Evolutionary conservation across 2,329 filamentous ascomycete genomes (phyloP).

Genomic region (Clarireedia homoeocarpa): DNA sequence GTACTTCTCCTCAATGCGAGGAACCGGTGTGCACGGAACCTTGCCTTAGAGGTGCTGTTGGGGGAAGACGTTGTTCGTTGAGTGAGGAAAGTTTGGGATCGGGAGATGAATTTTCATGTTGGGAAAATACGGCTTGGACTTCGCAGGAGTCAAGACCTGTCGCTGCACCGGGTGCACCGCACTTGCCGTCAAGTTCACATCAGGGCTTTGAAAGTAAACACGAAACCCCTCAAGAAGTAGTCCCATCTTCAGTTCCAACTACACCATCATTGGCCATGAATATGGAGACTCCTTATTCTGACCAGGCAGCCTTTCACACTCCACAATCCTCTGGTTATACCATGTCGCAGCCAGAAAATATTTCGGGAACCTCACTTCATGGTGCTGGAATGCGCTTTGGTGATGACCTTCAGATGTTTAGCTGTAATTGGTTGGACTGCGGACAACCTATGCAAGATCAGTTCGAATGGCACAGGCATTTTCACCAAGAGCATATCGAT

Average conservation of each 20-base stretch:
- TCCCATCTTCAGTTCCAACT: constrained; percentile 9
- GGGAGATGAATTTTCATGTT: constrained; percentile 5
- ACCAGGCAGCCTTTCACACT: not conserved
- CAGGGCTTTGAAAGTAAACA: not conserved
- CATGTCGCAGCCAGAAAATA: not conserved
- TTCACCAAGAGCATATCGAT: constrained; percentile 25
- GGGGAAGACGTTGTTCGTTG: constrained; percentile 8
- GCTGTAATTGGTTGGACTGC: constrained; percentile 25
- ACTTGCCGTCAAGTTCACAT: not conserved
- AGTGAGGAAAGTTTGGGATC: not conserved
- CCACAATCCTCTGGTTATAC: not conserved
- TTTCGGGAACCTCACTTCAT: not conserved
- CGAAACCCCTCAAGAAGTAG: not conserved
- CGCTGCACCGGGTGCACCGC: not conserved
- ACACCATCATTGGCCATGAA: constrained; percentile 18
- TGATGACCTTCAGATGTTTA: constrained; percentile 9
- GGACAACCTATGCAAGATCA: constrained; percentile 17
- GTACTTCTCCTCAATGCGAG: constrained; percentile 15
- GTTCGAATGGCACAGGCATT: constrained; percentile 21
- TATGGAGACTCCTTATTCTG: constrained; percentile 2
- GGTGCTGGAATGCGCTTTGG: constrained; percentile 18
- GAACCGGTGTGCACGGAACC: constrained; percentile 17
- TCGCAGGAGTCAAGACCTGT: constrained; percentile 3
- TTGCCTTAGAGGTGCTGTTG: constrained; percentile 13
- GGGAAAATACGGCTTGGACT: constrained; percentile 11